Evolutionary conservation across 352 stramenopile genomes (phyloP).

Genomic region (Elongisporangium senticosum): DNA sequence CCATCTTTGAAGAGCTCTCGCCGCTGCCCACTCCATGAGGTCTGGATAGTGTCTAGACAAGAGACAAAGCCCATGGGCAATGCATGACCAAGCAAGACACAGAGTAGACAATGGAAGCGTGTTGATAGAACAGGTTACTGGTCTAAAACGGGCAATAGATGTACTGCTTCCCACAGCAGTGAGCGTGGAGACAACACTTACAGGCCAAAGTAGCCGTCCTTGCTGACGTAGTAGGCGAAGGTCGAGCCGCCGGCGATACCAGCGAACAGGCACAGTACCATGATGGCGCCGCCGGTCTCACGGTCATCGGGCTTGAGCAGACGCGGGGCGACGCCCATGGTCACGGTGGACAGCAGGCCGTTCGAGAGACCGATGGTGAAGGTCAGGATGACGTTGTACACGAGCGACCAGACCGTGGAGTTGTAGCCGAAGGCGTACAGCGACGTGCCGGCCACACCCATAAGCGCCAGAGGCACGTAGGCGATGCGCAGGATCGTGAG

Average conservation of each 20-base stretch:
- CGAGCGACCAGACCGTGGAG: slow-evolving; percentile 16
- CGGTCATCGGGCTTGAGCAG: slow-evolving; percentile 39
- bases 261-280: slow-evolving; percentile 35
- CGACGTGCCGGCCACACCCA: slow-evolving; percentile 42
- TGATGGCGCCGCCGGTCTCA: slow-evolving; percentile 30
- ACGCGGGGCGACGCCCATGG: slow-evolving; percentile 45
- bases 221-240: slow-evolving; percentile 25
- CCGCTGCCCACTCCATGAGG: too few species aligned
- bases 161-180: background rate
- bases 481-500: slow-evolving; percentile 36
- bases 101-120: background rate
- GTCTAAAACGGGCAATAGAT: background rate
- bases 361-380: slow-evolving; percentile 44
- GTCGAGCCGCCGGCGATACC: slow-evolving; percentile 27
- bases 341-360: slow-evolving; percentile 55
- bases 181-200: slow-evolving; percentile 1
- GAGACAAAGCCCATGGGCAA: too few species aligned
- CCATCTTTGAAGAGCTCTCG: too few species aligned
- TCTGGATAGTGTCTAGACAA: too few species aligned
- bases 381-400: slow-evolving; percentile 44
- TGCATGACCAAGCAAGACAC: background rate
- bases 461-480: slow-evolving; percentile 54
- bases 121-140: background rate
- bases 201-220: slow-evolving; percentile 22
- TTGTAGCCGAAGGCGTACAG: slow-evolving; percentile 43